Evolutionary conservation across 2,329 filamentous ascomycete species (phyloP), one percentile per base, ranked within the genome.

Genomic region (Aspergillus ochraceoroseus): DNA sequence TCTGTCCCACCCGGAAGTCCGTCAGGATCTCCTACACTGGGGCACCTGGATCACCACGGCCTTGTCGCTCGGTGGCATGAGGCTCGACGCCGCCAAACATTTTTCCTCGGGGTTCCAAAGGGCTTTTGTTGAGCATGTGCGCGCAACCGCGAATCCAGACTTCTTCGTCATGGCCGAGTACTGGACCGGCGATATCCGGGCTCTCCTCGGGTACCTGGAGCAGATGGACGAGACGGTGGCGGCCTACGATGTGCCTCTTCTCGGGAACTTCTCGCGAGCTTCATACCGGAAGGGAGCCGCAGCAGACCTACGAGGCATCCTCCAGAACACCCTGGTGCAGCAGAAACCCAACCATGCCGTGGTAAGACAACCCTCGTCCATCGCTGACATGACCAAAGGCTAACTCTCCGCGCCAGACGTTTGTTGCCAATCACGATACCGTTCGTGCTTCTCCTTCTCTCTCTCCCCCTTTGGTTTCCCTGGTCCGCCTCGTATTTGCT

Each of bases 51-150:
- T 87, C 41, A 72, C 75, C 1, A 65, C 74, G 4, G 69, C 80
- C 44, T 57, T 85, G 0, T 74, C 75, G 0, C 65, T 87, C 7
- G 71, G 74, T 46, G 83, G 82, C 1, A 80, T 87, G 59, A 72
- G 83, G 12, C 73, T 87, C 35, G 83, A 87, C 58, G 83, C 83
- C 8, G 78, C 81, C 19, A 83, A 85, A 63, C 83, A 87, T 62
- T 85, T 81, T 61, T 82, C 77, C 18, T 74, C 76, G 43, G 68
- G 71, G n/a, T 87, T 87, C 55, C 72, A 82, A 20, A 72, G 71
- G 28, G 71, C 78, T n/a, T 84, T 84, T 63, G 74, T 85, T 35
- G 65, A 67, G 4, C 66, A 74, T 31, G 62, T 85, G 43, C 75
- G 75, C 54, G 66, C 68, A 29, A 63, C 61, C 0, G 66, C 70